Evolutionary conservation across 2,329 filamentous ascomycete species (phyloP).

Genomic region (Pseudogymnoascus sp.): DNA sequence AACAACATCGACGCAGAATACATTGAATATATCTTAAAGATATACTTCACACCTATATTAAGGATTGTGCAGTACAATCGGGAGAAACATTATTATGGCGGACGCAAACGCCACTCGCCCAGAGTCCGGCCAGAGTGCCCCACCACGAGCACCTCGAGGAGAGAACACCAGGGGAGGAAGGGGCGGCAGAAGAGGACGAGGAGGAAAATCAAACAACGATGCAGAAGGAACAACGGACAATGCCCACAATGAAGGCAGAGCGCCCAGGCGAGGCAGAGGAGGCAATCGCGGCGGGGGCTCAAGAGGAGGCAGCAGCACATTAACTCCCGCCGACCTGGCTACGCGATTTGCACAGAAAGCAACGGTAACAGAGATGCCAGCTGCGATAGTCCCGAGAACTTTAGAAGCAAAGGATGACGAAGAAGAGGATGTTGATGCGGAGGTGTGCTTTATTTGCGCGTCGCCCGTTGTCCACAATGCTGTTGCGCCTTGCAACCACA

Average conservation of each 20-base stretch:
- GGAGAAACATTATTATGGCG: slow-evolving; percentile 1
- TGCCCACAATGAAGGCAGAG: slow-evolving; percentile 8
- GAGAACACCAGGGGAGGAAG: slow-evolving; percentile 30
- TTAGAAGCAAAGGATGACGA: slow-evolving; percentile 22
- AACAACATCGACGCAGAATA: neutral
- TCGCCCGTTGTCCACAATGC: slow-evolving; percentile 81
- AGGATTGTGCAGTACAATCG: neutral
- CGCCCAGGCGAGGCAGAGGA: slow-evolving; percentile 14
- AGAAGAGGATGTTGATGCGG: slow-evolving; percentile 51
- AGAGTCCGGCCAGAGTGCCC: neutral
- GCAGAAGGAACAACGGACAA: slow-evolving; percentile 10
- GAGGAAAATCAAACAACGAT: slow-evolving; percentile 16
- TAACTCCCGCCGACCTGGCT: slow-evolving; percentile 16
- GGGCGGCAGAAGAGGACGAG: slow-evolving; percentile 30
- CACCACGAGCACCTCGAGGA: slow-evolving; percentile 19
- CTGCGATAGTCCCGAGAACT: slow-evolving; percentile 18
- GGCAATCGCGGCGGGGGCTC: slow-evolving; percentile 14
- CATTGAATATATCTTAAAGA: neutral
- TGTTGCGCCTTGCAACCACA: slow-evolving; percentile 89
- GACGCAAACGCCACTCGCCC: slow-evolving; percentile 1
- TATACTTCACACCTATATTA: neutral
- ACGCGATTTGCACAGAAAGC: slow-evolving; percentile 11
- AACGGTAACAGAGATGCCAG: neutral
- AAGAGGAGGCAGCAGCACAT: slow-evolving; percentile 11
- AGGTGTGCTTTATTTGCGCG: slow-evolving; percentile 96